Base-by-base conservation (phyloP, 1,284 basidiomycete genomes). In the Heliocybe sulcata region DNA sequence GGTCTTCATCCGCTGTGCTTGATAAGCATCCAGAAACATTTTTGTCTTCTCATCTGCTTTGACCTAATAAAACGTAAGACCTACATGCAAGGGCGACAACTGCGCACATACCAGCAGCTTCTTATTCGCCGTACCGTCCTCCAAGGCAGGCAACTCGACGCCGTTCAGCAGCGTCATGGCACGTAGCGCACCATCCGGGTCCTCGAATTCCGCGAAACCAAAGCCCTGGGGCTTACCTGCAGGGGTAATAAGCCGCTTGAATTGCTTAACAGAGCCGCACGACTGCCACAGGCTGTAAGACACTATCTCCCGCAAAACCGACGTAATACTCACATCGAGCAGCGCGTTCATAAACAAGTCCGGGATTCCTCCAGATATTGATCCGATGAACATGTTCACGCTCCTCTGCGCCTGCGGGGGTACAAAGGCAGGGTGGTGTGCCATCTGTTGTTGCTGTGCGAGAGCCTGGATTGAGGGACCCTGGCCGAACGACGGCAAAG, bases 1-100 rank as follows among this genome's bases (percentile, higher is more conserved):
- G 12, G 88, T 90, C 42, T 81, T 72, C 75, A 92, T 88, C 56
- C 90, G 81, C 59, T 89, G 86, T 20, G 85, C 77, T 54, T 85
- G 79, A 66, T 92, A 95, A 38, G 90, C 87, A 60, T 96, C 90
- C 57, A 98, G 70, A 63, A 94, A 94, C 16, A 82, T 76, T 55
- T 85, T 85, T 0, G 93, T 97, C 71, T 94, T 94, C 71, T 96
- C 93, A 67, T 98, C 94, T 50, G 92, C 92, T 73, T 95, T 96
- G 55, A 94, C 82, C 89, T 92, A 63, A 38, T 58, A 56, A 53
- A 10, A 55, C 47, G 48, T 53, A 51, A 63, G 19, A 55, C 52
- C 55, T 62, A 61, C 65, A 72, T 79, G 74, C 70, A 74, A 54
- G 16, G 42, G 57, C 59, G 27, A 61, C 35, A 62, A 61, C 45